Conservation (phyloP, 495 filamentous ascomycete species). For the Annulohypoxylon maeteangense region DNA sequence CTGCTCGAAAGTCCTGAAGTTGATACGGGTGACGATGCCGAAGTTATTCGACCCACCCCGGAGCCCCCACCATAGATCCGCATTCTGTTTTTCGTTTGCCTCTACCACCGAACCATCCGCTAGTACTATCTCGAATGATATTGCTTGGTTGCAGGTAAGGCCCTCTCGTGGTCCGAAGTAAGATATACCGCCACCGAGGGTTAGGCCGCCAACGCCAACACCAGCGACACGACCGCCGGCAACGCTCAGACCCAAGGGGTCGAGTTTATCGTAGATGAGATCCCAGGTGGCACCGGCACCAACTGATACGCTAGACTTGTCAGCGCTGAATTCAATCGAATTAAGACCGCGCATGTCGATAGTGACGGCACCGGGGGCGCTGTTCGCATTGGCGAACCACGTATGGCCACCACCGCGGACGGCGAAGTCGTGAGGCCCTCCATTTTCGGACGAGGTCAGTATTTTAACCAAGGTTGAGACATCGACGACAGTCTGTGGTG, state of each 20-base stretch:
- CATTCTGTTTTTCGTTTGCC: conserved; percentile 56
- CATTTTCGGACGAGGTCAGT: conserved; percentile 19
- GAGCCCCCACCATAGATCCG: conserved; percentile 68
- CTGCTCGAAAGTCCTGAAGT: conserved; percentile 58
- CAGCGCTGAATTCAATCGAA: conserved; percentile 22
- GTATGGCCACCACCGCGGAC: conserved; percentile 59
- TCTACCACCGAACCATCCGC: conserved; percentile 63
- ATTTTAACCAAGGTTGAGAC: conserved; percentile 53
- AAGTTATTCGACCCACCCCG: conserved; percentile 58
- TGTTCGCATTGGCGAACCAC: conserved; percentile 46
- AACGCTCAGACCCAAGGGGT: conserved; percentile 48
- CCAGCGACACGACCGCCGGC: conserved; percentile 50
- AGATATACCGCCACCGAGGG: conserved; percentile 59
- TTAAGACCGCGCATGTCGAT: conserved; percentile 55
- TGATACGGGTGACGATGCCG: conserved; percentile 47
- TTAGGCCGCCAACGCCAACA: conserved; percentile 56
- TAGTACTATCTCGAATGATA: conserved; percentile 63
- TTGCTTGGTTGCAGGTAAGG: conserved; percentile 62
- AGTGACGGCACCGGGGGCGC: conserved; percentile 55
- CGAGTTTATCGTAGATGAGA: conserved; percentile 49
- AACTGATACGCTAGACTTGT: conserved; percentile 36
- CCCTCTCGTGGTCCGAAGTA: conserved; percentile 60
- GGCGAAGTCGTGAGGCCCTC: conserved; percentile 49
- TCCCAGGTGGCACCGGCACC: conserved; percentile 51
- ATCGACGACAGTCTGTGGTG: conserved; percentile 49